Percentiles rank a stretch among this genome's conserved stretches.
Evolutionary conservation across 371 early-diverging fungal genomes (phyloP).

Genomic region (Entomophthora muscae): DNA sequence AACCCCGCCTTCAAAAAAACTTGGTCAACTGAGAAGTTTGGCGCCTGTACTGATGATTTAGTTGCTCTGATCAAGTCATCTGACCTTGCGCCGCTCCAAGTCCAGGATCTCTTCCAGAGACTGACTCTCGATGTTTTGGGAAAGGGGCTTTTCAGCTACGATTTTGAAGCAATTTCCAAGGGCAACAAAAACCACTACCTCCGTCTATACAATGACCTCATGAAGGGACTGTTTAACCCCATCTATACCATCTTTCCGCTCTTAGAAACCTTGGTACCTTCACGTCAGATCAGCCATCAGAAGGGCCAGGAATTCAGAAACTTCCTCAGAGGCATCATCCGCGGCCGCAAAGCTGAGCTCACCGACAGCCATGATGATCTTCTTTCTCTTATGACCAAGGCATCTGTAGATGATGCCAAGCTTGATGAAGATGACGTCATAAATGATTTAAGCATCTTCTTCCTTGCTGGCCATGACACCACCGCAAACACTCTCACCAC

Average conservation of each 20-base stretch:
- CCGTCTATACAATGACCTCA: not conserved
- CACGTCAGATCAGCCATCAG: not conserved
- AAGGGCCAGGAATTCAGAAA: conserved; percentile 1
- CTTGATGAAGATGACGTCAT: conserved; percentile 12
- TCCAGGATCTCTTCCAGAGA: not conserved
- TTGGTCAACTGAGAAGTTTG: conserved; percentile 8
- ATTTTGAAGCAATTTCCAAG: conserved; percentile 7
- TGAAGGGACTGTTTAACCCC: conserved; percentile 3
- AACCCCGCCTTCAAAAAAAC: conserved; percentile 7
- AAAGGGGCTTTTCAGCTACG: conserved; percentile 6
- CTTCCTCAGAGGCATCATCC: not conserved
- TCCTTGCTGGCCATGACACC: conserved; percentile 28
- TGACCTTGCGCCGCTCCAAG: not conserved
- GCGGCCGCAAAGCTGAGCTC: not conserved
- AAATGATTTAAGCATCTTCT: conserved; percentile 16
- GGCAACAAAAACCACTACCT: not conserved
- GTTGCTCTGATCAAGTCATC: not conserved
- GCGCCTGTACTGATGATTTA: not conserved
- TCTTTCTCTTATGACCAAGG: not conserved
- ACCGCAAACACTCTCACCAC: conserved; percentile 21
- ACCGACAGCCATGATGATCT: not conserved
- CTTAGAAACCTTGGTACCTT: conserved; percentile 4
- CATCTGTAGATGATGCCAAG: not conserved
- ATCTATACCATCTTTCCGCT: not conserved
- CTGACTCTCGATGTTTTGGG: conserved; percentile 9